phyloP scores from a whole-genome alignment of 306 rosid species.

The Quercus ilex region DNA sequence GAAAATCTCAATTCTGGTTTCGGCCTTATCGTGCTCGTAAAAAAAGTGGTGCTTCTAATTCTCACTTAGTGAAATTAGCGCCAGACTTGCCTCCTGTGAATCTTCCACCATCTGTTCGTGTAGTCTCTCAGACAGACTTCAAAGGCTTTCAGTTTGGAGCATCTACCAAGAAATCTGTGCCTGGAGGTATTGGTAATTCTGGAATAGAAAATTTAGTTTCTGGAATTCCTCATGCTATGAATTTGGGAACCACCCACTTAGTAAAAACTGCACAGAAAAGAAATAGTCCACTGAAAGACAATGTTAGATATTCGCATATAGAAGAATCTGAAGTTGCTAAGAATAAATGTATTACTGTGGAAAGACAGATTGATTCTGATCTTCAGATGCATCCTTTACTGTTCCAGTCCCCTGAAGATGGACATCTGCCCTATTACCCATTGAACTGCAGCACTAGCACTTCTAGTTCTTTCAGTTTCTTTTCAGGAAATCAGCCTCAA shows the following conservation, averaged over 20 bases:
- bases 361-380: conserved; percentile 48
- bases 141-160: conserved; percentile 51
- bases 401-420: conserved; percentile 74
- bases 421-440: conserved; percentile 60
- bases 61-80: conserved; percentile 76
- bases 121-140: conserved; percentile 79
- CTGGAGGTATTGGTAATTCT: conserved; percentile 38
- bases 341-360: conserved; percentile 47
- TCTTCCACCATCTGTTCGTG: conserved; percentile 91
- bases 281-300: conserved; percentile 24
- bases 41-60: conserved; percentile 25
- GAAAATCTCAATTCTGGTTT: conserved; percentile 40
- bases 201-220: conserved; percentile 36
- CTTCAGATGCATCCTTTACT: conserved; percentile 95
- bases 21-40: conserved; percentile 64
- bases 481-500: conserved; percentile 72
- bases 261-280: conserved; percentile 25
- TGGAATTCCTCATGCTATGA: conserved; percentile 42
- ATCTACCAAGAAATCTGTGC: conserved; percentile 38
- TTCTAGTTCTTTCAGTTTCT: conserved; percentile 61
- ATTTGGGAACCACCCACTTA: conserved; percentile 21
- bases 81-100: conserved; percentile 93
- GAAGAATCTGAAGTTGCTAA: conserved; percentile 44
- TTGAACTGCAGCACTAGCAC: conserved; percentile 46
- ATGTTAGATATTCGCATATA: conserved; percentile 23